These are phyloP conservation scores for Ogataea saltuana DNA, from an alignment of 805 yeast species.

Conservation along the genomic window DNA sequence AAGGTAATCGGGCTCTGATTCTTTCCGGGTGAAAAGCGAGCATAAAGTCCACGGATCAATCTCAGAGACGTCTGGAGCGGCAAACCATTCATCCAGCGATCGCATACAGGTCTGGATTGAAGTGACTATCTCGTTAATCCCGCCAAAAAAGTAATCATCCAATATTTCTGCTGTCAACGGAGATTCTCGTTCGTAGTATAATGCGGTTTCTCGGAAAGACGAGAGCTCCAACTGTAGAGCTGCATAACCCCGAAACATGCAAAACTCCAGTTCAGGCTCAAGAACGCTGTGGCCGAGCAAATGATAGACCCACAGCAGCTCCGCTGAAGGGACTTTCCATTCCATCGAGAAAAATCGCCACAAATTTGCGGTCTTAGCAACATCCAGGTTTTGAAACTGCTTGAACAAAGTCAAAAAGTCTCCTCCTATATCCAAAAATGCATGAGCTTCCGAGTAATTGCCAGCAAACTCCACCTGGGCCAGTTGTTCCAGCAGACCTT, in stretches of 20 bases:
- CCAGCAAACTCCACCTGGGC: constrained; percentile 57
- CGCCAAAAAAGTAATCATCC: constrained; percentile 54
- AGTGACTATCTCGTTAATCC: constrained; percentile 46
- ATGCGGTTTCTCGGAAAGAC: constrained; percentile 8
- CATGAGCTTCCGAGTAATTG: constrained; percentile 49
- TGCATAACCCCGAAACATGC: constrained; percentile 56
- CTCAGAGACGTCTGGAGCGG: constrained; percentile 18
- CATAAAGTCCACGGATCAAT: constrained; percentile 40
- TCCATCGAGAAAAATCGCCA: constrained; percentile 29
- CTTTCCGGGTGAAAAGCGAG: constrained; percentile 20
- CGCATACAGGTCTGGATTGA: constrained; percentile 42
- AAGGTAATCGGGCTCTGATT: background rate
- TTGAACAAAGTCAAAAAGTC: constrained; percentile 53
- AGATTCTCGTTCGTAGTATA: constrained; percentile 33
- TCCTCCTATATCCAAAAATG: constrained; percentile 61
- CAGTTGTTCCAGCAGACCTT: constrained; percentile 56
- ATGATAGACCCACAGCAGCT: constrained; percentile 42
- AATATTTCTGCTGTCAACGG: constrained; percentile 45
- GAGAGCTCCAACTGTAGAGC: constrained; percentile 50
- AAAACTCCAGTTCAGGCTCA: constrained; percentile 40
- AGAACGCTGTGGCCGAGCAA: constrained; percentile 40
- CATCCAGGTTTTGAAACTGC: constrained; percentile 33
- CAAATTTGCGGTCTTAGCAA: constrained; percentile 7
- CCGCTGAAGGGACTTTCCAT: constrained; percentile 48
- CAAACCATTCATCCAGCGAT: constrained; percentile 44